These are phyloP conservation scores for Grammothele lineata DNA, from an alignment of 768 basidiomycete genomes.

Conservation along the genomic window DNA sequence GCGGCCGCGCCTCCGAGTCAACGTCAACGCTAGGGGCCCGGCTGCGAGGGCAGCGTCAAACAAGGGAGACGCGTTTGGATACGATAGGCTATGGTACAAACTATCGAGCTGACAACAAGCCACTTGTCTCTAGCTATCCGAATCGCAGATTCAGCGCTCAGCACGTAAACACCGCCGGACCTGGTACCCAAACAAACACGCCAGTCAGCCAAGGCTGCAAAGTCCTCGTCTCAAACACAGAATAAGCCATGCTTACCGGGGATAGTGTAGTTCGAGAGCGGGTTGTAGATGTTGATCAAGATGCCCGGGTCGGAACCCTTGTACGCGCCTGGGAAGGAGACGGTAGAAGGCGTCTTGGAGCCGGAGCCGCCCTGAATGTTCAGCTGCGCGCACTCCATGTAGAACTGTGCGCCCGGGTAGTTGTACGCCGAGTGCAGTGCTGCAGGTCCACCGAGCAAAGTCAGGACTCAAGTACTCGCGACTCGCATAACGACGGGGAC, in stretches of 20 bases:
- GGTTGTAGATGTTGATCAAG: conserved; percentile 29
- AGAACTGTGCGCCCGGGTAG: conserved; percentile 45
- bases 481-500: not conserved
- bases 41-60: too few species aligned
- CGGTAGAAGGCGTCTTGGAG: conserved; percentile 25
- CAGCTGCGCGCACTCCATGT: conserved; percentile 27
- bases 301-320: conserved; percentile 10
- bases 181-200: too few species aligned
- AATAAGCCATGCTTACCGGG: conserved; percentile 16
- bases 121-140: too few species aligned
- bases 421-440: conserved; percentile 40
- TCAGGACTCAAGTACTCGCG: not conserved
- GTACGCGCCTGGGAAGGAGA: conserved; percentile 34
- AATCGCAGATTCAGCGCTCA: too few species aligned
- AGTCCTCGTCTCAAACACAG: too few species aligned
- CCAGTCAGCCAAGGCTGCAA: too few species aligned
- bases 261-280: conserved; percentile 25
- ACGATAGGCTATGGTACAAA: too few species aligned
- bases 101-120: too few species aligned
- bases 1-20: too few species aligned
- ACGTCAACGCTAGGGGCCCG: too few species aligned
- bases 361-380: conserved; percentile 28
- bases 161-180: conserved; percentile 27
- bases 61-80: too few species aligned
- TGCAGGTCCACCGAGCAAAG: conserved; percentile 11